Percentiles rank a stretch among this genome's conserved stretches.
These are phyloP conservation scores for Tolypocladium ovalisporum DNA, from an alignment of 2,329 filamentous ascomycete genomes.

Conservation along the genomic window DNA sequence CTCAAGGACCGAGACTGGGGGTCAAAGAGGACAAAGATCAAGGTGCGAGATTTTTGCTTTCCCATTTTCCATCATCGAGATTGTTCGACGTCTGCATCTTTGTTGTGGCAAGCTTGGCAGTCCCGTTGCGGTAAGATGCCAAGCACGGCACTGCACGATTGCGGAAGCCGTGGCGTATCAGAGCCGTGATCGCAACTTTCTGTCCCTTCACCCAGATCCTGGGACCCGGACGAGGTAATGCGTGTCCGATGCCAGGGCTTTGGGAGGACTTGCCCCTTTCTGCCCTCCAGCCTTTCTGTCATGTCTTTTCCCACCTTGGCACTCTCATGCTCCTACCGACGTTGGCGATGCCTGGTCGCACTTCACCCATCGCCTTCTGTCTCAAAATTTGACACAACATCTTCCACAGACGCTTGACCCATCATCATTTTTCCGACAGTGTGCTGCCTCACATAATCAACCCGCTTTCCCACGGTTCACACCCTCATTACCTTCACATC, in stretches of 20 bases:
- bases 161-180: neutral
- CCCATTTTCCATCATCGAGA: neutral
- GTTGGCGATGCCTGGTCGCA: neutral
- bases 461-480: neutral
- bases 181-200: neutral
- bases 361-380: neutral
- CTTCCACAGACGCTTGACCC: neutral
- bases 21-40: neutral
- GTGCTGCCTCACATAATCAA: neutral
- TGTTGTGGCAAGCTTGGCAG: neutral
- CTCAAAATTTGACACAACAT: neutral
- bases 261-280: too few relatives aligned
- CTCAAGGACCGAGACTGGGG: neutral
- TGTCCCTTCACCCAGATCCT: neutral
- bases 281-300: neutral
- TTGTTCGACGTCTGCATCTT: neutral
- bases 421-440: neutral
- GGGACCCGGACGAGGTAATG: neutral
- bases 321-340: neutral
- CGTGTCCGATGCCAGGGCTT: neutral
- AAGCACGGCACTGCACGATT: neutral
- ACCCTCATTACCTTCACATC: neutral
- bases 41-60: neutral
- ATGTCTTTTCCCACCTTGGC: neutral
- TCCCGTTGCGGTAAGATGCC: neutral